phyloP scores from a whole-genome alignment of 441 rosid genomes.

The Arabidopsis hybrid region DNA sequence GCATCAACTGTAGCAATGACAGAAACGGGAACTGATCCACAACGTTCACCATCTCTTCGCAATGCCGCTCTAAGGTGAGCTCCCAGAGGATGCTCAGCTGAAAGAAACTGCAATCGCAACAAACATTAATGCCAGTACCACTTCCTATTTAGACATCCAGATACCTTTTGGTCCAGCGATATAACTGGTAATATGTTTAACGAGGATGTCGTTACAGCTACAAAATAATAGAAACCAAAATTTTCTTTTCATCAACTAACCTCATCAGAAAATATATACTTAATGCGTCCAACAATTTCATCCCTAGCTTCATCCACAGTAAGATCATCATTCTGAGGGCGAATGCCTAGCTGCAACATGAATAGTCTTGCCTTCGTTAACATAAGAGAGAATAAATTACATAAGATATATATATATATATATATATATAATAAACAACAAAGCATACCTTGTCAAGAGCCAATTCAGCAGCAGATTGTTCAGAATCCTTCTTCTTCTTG shows the following conservation, averaged over 20 bases:
- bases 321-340: conserved; percentile 53
- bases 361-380: conserved; percentile 10
- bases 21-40: conserved; percentile 77
- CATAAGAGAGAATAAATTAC: conserved; percentile 1
- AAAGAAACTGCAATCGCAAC: conserved; percentile 63
- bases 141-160: neutral
- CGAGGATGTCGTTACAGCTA: neutral
- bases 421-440: neutral
- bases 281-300: conserved; percentile 61
- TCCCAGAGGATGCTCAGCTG: conserved; percentile 70
- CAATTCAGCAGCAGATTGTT: conserved; percentile 90
- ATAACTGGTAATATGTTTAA: no score
- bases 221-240: neutral
- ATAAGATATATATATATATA: neutral
- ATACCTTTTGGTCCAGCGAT: neutral
- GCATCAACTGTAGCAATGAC: conserved; percentile 76
- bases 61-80: conserved; percentile 86
- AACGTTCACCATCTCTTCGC: conserved; percentile 66
- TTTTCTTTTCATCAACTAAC: conserved; percentile 52
- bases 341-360: conserved; percentile 72
- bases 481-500: conserved; percentile 89
- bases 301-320: conserved; percentile 73
- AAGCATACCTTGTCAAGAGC: conserved; percentile 71
- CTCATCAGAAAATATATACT: conserved; percentile 75
- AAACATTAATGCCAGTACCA: conserved; percentile 15